Evolutionary conservation across 1,139 yeast genomes (phyloP), one percentile per base, ranked within the genome.

Genomic region (Debaryomyces sp.): DNA sequence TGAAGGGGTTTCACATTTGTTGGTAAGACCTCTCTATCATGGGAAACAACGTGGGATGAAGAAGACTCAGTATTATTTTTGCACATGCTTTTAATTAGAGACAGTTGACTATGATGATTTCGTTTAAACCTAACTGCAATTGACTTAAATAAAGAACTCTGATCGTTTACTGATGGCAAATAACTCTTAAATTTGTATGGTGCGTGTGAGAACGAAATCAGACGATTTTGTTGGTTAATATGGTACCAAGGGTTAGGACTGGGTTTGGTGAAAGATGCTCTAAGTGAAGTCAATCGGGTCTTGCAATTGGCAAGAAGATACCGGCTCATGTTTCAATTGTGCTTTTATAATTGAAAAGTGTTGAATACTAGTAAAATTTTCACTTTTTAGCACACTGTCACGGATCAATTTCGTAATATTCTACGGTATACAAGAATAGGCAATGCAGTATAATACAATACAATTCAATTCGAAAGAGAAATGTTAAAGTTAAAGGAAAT

Each of bases 1-100:
- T 87, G 89, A 52, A 76, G 61, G 41, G 96, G 96, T 54, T 78
- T 82, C 55, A 88, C 90, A 59, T 85, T 81, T 41, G 80, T 73
- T 44, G 96, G 96, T 54, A 89, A 79, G 30, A 87, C 80, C 64
- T 87, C 88, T 61, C 90, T 80, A 43, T 75, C 81, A 45, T 56
- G 54, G 29, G 62, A 54, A 36, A 56, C 56, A 32, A 52, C 50
- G 37, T 55, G 57, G 17, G 61, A 47, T 17, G 63, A 49, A 21
- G 42, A 17, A 39, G 53, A 43, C 13, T 23, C 33, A 24, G 46
- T 27, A 30, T 54, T 44, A n/a, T 51, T 44, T 38, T 33, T 43
- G 30, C 45, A 37, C 43, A 35, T 43, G 12, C 43, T 42, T 42
- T 23, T 17, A 33, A 35, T 42, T 33, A 35, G n/a, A n/a, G 12